phyloP scores from a whole-genome alignment of 176 grass and related monocot species.

The Hyparrhenia diplandra region DNA sequence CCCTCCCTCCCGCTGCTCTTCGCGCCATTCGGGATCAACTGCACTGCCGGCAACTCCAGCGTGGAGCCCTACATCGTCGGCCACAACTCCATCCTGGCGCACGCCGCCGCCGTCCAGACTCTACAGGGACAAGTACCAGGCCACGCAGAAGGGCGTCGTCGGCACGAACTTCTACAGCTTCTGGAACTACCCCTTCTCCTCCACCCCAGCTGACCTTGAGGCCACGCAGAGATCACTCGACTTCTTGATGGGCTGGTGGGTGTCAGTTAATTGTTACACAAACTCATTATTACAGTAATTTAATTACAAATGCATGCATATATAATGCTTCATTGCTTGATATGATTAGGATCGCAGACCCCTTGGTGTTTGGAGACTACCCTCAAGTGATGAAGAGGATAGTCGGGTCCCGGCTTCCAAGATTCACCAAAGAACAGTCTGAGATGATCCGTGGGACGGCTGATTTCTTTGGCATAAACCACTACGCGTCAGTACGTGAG shows the following conservation, averaged over 20 bases:
- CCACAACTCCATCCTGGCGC: conserved; percentile 55
- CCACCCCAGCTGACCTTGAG: conserved; percentile 30
- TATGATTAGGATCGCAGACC: conserved; percentile 50
- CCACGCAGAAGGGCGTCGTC: conserved; percentile 53
- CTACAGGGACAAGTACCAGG: conserved; percentile 72
- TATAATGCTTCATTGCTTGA: too few relatives aligned
- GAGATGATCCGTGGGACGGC: conserved; percentile 51
- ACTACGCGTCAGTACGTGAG: conserved; percentile 66
- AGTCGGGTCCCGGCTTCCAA: conserved; percentile 50
- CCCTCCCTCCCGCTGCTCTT: conserved; percentile 75
- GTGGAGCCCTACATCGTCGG: conserved; percentile 59
- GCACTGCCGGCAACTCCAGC: conserved; percentile 58
- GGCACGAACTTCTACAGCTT: conserved; percentile 71
- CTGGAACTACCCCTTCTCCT: conserved; percentile 63
- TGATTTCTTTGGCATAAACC: conserved; percentile 83
- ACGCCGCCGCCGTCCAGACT: conserved; percentile 53
- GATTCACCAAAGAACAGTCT: conserved; percentile 54
- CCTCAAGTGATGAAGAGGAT: conserved; percentile 68
- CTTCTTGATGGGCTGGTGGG: conserved; percentile 64
- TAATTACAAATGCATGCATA: too few relatives aligned
- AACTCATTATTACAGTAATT: too few relatives aligned
- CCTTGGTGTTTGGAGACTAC: conserved; percentile 78
- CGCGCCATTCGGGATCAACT: conserved; percentile 48
- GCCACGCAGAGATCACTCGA: conserved; percentile 57
- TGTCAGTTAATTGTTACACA: too few relatives aligned